Percentiles rank a stretch among this genome's conserved stretches.
These are phyloP conservation scores for Ilex asprella DNA, from an alignment of 257 asterid species.

Conservation along the genomic window DNA sequence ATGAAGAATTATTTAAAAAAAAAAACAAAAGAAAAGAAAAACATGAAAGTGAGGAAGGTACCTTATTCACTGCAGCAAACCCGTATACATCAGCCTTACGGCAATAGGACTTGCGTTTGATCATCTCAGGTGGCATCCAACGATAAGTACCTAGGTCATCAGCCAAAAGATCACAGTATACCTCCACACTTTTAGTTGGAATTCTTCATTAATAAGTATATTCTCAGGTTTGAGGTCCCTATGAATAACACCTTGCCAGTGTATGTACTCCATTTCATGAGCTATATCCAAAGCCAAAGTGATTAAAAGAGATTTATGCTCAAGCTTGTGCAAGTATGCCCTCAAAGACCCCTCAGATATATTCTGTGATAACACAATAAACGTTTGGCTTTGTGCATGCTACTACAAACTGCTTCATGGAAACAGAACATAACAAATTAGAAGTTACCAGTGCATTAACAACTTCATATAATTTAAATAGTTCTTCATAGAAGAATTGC, in stretches of 20 bases:
- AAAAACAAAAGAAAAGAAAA: no score
- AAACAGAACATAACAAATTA: no score
- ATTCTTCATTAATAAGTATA: conserved; percentile 47
- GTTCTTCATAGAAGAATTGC: no score
- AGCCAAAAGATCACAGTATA: conserved; percentile 47
- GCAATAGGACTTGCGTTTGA: conserved; percentile 47
- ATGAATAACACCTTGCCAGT: conserved; percentile 57
- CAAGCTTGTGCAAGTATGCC: conserved; percentile 54
- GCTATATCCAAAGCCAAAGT: conserved; percentile 62
- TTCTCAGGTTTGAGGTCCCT: conserved; percentile 74
- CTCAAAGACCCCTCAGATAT: conserved; percentile 62
- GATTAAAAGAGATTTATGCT: conserved; percentile 37
- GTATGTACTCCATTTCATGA: conserved; percentile 58
- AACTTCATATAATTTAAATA: no score
- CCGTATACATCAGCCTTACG: conserved; percentile 63
- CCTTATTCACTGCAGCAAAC: conserved; percentile 75
- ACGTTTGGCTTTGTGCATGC: conserved; percentile 52
- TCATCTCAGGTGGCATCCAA: conserved; percentile 95
- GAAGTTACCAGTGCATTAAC: no score
- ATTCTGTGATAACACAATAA: conserved; percentile 61
- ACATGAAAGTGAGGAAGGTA: conserved; percentile 20
- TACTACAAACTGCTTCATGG: conserved; percentile 42
- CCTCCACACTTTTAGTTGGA: conserved; percentile 55
- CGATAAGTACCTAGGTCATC: conserved; percentile 81
- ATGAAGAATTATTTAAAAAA: no score